Conservation (phyloP, 2,329 filamentous ascomycete species). For the Plenodomus tracheiphilus region DNA sequence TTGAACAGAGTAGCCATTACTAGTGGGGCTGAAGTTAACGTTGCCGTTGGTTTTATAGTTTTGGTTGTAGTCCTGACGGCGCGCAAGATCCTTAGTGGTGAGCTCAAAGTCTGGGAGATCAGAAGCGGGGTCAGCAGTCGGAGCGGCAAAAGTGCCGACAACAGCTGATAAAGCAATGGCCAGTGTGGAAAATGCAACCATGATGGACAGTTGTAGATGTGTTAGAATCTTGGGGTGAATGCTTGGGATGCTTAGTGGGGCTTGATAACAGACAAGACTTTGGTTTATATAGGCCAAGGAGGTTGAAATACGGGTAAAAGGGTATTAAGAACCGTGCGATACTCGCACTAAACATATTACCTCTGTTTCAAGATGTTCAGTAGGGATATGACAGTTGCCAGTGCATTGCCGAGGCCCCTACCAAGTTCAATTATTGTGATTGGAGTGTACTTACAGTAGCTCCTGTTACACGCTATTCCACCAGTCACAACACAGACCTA, state of each 20-base stretch:
- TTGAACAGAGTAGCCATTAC: slow-evolving; percentile 32
- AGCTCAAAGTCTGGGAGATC: slow-evolving; percentile 37
- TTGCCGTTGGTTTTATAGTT: slow-evolving; percentile 40
- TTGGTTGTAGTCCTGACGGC: slow-evolving; percentile 40
- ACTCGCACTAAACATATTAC: not conserved
- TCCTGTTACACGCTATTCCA: too few species aligned
- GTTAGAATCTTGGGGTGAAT: not conserved
- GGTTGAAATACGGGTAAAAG: not conserved
- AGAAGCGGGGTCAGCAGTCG: slow-evolving; percentile 16
- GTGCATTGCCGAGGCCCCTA: not conserved
- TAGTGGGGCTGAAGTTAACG: slow-evolving; percentile 30
- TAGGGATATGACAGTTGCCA: not conserved
- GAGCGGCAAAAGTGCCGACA: slow-evolving; percentile 26
- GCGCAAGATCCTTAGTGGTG: slow-evolving; percentile 14
- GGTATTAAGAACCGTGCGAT: not conserved
- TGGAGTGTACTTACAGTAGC: too few species aligned
- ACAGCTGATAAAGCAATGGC: slow-evolving; percentile 24
- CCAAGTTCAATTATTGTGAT: too few species aligned
- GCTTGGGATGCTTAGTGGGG: not conserved
- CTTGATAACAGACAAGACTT: not conserved
- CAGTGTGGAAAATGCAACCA: slow-evolving; percentile 33
- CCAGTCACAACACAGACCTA: too few species aligned
- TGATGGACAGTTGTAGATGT: slow-evolving; percentile 6
- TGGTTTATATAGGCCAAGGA: not conserved
- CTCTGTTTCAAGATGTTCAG: not conserved